Base-by-base conservation (phyloP, 805 yeast genomes). In the Blastobotrys parvus region DNA sequence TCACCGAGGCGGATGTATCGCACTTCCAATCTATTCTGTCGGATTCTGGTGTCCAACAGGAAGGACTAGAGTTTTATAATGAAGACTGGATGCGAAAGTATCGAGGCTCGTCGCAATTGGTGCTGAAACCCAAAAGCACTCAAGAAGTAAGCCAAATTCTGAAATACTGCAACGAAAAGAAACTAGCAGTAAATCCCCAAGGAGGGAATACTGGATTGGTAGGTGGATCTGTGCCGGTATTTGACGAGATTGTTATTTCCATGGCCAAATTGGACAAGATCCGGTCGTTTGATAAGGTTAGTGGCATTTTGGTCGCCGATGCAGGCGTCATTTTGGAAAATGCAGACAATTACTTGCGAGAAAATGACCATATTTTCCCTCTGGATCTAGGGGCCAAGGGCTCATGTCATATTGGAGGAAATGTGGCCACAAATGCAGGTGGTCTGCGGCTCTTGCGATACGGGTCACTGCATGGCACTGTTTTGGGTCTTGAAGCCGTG, bases 171-270 rank as follows among this genome's bases (percentile, higher is more conserved):
- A 82, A 83, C 57, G 84, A 80, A 23, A 64, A 78, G 39, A 75
- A 72, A 47, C 63, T 89, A 22, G 95, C 97, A 0, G 78, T 89
- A 38, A 95, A 87, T 7, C 97, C 97, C 13, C 97, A 90, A 65
- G 96, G 97, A 59, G 97, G 97, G 53, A 89, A 90, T 64, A 90
- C 97, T 1, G 96, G 96, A 21, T 72, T 89, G 37, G 97, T 89
- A 34, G 97, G 97, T 50, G 97, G 97, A 3, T 82, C 95, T 3
- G 77, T 80, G 16, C 96, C 97, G 0, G 80, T 89, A 0, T 89
- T 87, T 62, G 97, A 89, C 62, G 97, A 89, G 64, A 76, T 89
- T 39, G 74, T 89, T 19, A 53, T 89, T 19, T 81, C 87, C 2
- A 65, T 88, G 39, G 65, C 82, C 29, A 74, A 72, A 55, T 55